Evolutionary conservation across 2,329 filamentous ascomycete species (phyloP), one percentile per base, ranked within the genome.

Genomic region (Alternaria sp.): DNA sequence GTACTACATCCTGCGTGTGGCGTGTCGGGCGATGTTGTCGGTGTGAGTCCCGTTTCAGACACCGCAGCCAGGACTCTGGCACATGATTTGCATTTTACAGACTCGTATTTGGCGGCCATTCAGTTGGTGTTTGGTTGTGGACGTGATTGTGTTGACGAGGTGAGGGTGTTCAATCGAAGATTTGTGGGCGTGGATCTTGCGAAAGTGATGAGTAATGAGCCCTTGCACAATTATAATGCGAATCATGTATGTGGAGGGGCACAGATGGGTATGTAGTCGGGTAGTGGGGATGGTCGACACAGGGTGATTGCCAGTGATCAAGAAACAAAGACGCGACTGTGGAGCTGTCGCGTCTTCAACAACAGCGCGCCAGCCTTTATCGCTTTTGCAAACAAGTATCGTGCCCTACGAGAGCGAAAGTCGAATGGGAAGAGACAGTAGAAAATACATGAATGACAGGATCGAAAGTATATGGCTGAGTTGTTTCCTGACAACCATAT

Each of bases 1-100:
- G 61, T 63, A 41, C 64, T 56, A 38, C 72, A 74, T 28, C 54
- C 56, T 25, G 56, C 43, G 10, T 45, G 30, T 7, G 46, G 36
- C 18, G 41, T 41, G 2, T 50, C 56, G 16, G 56, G 11, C 22
- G 50, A 55, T 10, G 16, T 56, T 28, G 43, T 22, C 12, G 64
- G 59, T 18, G 34, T 36, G 16, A 69, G 60, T 3, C 70, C 70
- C 2, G 58, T 50, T 0, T 60, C 40, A 5, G 64, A 62, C 9
- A 64, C 56, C 22, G 45, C 57, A 2, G 65, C 67, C 2, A 72
- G 59, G 10, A 43, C 54, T 38, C 36, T 49, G 16, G 54, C 44
- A 11, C 59, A 61, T 50, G 59, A 58, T 30, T 58, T 61, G 38
- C 59, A 64, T 36, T 55, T 59, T 30, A 64, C 52, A 18, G 40